Evolutionary conservation across 2,329 filamentous ascomycete genomes (phyloP).

Genomic region (Botryotinia narcissicola): DNA sequence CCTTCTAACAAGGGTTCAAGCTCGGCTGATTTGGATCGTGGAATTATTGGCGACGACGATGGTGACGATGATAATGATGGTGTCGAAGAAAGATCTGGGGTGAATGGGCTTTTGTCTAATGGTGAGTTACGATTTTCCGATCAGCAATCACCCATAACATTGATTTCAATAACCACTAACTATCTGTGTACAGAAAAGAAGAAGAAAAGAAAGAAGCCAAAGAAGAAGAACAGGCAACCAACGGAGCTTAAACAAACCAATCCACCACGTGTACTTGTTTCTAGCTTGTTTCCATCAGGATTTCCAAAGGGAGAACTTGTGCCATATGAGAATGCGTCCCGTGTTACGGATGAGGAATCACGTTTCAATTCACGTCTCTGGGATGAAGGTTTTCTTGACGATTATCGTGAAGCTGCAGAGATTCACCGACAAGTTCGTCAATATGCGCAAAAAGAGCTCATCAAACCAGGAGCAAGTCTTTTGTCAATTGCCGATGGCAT

Average conservation of each 20-base stretch:
- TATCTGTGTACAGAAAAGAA: constrained; percentile 46
- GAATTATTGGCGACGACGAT: constrained; percentile 28
- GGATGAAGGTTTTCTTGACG: constrained; percentile 52
- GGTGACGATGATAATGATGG: constrained; percentile 30
- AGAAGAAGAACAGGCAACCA: constrained; percentile 66
- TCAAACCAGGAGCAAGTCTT: constrained; percentile 50
- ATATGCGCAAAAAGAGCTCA: constrained; percentile 46
- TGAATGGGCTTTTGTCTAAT: constrained; percentile 20
- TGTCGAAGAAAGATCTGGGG: constrained; percentile 23
- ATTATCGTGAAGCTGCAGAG: constrained; percentile 57
- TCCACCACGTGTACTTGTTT: constrained; percentile 71
- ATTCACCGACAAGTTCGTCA: constrained; percentile 54
- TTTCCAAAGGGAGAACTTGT: constrained; percentile 76
- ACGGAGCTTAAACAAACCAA: constrained; percentile 60
- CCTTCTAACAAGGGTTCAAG: constrained; percentile 22
- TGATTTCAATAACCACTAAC: not conserved
- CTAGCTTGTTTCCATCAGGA: constrained; percentile 66
- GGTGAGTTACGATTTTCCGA: constrained; percentile 21
- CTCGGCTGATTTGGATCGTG: constrained; percentile 31
- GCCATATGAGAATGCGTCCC: constrained; percentile 74
- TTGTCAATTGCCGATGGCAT: constrained; percentile 52
- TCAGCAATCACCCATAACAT: not conserved
- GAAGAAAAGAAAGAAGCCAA: constrained; percentile 74
- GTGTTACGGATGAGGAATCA: constrained; percentile 79
- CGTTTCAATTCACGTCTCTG: constrained; percentile 74